Evolutionary conservation across 176 grass and related monocot species (phyloP).

Genomic region (Neostapfia colusana): DNA sequence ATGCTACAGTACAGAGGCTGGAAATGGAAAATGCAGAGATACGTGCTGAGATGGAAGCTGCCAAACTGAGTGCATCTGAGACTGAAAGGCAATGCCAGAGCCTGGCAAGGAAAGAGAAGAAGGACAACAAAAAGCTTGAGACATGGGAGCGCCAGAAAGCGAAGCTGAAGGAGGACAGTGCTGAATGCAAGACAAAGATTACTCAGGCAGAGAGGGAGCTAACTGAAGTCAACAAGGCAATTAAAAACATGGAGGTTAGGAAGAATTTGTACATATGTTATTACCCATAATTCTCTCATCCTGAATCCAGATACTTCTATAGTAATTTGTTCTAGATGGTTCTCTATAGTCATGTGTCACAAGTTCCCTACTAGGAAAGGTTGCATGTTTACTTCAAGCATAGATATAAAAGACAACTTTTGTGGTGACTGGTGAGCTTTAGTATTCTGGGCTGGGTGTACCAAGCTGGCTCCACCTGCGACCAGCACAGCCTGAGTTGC

Average conservation of each 20-base stretch:
- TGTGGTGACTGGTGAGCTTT: not conserved
- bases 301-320: conserved; percentile 21
- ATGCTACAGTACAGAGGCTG: conserved; percentile 65
- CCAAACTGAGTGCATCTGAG: conserved; percentile 87
- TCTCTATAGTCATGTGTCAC: not conserved
- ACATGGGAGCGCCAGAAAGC: conserved; percentile 70
- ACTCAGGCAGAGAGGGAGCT: conserved; percentile 53
- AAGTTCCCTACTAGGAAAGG: conserved; percentile 27
- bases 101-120: conserved; percentile 76
- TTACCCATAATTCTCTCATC: not conserved
- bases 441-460: not conserved
- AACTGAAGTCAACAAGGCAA: conserved; percentile 50
- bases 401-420: conserved; percentile 9
- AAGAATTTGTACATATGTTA: conserved; percentile 23
- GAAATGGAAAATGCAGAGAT: conserved; percentile 97
- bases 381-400: conserved; percentile 4
- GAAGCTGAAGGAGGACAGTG: conserved; percentile 58
- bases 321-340: conserved; percentile 30
- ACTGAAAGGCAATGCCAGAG: conserved; percentile 61
- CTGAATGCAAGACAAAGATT: conserved; percentile 56
- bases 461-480: not conserved
- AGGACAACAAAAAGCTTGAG: conserved; percentile 66
- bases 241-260: conserved; percentile 68
- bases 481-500: not conserved
- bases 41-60: conserved; percentile 91